These are phyloP conservation scores for Albugo candida DNA, from an alignment of 352 stramenopile species.

Conservation along the genomic window DNA sequence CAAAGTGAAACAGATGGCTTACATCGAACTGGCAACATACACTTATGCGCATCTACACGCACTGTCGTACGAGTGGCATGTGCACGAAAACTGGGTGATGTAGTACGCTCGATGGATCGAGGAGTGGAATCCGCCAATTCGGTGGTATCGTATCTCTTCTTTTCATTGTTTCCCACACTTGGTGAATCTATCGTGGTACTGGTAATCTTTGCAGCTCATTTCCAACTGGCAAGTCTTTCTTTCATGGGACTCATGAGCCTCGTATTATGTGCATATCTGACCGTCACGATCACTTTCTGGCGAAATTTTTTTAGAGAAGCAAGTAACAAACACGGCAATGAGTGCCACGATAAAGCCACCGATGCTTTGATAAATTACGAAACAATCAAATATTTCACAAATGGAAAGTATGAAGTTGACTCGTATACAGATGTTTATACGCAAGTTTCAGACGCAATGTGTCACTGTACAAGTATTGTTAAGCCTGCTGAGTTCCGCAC, in stretches of 20 bases:
- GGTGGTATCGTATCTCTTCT: constrained; percentile 94
- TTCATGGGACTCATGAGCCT: constrained; percentile 90
- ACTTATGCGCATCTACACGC: constrained; percentile 93
- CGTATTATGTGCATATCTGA: constrained; percentile 89
- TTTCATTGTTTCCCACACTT: constrained; percentile 90
- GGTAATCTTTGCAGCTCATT: constrained; percentile 83
- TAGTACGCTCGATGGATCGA: constrained; percentile 87
- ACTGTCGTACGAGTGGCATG: constrained; percentile 95
- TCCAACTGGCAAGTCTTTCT: constrained; percentile 81
- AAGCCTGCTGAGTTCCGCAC: constrained; percentile 86
- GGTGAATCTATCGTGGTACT: constrained; percentile 90
- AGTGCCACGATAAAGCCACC: constrained; percentile 94
- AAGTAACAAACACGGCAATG: constrained; percentile 90
- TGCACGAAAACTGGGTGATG: constrained; percentile 96
- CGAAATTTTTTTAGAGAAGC: constrained; percentile 94
- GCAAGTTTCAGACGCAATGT: constrained; percentile 86
- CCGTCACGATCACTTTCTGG: constrained; percentile 94
- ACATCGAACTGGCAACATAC: constrained; percentile 91
- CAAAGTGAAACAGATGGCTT: constrained; percentile 93
- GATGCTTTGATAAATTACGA: constrained; percentile 97
- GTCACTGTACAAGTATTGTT: constrained; percentile 88
- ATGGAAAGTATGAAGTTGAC: constrained; percentile 84
- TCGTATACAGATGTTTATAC: constrained; percentile 83
- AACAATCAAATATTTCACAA: constrained; percentile 96
- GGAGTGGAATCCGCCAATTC: constrained; percentile 84